These are phyloP conservation scores for Eragrostis nindensis DNA, from an alignment of 176 grass and related monocot species.

Conservation along the genomic window DNA sequence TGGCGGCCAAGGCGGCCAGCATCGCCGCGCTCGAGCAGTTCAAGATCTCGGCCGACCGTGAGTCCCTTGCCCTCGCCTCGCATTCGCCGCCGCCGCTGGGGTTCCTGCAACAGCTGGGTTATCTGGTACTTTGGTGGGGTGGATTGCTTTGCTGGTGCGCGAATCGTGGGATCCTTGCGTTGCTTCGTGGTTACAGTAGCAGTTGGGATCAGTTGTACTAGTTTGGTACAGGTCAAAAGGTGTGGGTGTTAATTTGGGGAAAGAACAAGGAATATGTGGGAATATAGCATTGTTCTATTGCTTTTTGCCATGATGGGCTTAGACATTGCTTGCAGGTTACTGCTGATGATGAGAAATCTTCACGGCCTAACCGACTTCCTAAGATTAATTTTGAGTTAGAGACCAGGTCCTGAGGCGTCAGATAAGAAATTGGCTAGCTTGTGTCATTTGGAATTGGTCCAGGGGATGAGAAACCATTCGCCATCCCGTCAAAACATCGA, in stretches of 20 bases:
- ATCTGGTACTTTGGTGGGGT: not conserved
- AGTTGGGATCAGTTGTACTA: constrained; percentile 15
- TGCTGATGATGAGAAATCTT: not conserved
- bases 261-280: not conserved
- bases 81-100: constrained; percentile 20
- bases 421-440: not conserved
- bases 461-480: not conserved
- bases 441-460: not conserved
- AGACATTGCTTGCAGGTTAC: not conserved
- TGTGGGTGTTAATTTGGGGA: not conserved
- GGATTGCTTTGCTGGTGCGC: not conserved
- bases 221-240: constrained; percentile 11
- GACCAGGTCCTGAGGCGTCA: not conserved
- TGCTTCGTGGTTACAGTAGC: not conserved
- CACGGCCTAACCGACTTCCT: not conserved
- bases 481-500: not conserved
- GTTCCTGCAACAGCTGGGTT: constrained; percentile 14
- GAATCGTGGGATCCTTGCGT: constrained; percentile 20
- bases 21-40: constrained; percentile 87
- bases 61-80: constrained; percentile 37
- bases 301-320: not conserved
- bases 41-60: constrained; percentile 97
- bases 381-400: not conserved
- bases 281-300: constrained; percentile 5
- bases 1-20: constrained; percentile 54